Conservation (phyloP, 164 flowering plant species). For the Magnolia officinalis region DNA sequence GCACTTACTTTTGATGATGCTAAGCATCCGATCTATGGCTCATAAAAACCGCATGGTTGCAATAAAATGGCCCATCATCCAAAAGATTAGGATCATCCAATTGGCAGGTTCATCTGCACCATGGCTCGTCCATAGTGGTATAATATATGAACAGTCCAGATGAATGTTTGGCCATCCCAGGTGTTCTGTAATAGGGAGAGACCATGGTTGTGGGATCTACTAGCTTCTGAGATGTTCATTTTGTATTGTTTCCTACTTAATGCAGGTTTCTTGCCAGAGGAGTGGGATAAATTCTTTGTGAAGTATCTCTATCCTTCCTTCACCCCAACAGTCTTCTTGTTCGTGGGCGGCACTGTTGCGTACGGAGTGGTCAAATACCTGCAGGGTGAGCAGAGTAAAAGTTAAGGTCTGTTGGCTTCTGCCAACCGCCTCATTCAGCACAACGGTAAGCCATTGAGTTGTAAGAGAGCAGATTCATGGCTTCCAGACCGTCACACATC, state of each 20-base stretch:
- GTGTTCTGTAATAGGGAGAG: background rate
- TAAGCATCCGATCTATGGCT: too few species aligned
- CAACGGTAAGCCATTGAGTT: background rate
- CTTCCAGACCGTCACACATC: background rate
- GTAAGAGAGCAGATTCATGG: background rate
- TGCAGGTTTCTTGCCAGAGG: conserved; percentile 93
- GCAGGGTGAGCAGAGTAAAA: conserved; percentile 54
- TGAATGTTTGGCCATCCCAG: too few species aligned
- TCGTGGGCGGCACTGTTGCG: conserved; percentile 72
- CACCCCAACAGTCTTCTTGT: conserved; percentile 85
- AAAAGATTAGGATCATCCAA: too few species aligned
- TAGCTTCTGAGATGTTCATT: background rate
- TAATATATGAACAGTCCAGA: too few species aligned
- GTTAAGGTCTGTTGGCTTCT: conserved; percentile 10
- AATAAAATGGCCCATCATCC: too few species aligned
- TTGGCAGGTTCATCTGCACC: too few species aligned
- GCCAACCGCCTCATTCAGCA: background rate
- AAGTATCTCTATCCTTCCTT: conserved; percentile 88
- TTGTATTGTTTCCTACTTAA: conserved; percentile 9
- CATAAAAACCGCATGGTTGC: too few species aligned
- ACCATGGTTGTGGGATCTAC: background rate
- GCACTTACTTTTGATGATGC: too few species aligned
- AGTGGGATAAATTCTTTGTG: conserved; percentile 82
- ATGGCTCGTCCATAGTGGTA: too few species aligned
- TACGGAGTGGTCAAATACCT: conserved; percentile 85